These are phyloP conservation scores for Hemerocallis citrina DNA, from an alignment of 106 monocot genomes.

Conservation along the genomic window DNA sequence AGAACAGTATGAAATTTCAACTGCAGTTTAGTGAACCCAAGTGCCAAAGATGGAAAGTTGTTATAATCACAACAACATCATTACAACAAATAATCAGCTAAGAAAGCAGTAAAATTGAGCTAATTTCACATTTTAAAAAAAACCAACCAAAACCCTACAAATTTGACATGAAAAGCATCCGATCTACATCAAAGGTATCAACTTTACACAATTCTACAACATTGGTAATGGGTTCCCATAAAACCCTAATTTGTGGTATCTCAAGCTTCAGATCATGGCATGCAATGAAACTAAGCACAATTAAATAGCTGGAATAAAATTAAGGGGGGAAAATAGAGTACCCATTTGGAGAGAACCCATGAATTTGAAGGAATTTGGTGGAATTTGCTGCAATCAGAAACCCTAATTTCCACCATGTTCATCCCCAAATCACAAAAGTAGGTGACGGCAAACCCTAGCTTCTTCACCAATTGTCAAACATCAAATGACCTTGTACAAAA, in stretches of 20 bases:
- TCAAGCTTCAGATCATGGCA: constrained; percentile 1
- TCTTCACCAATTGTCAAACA: no score
- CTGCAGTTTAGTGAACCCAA: neutral
- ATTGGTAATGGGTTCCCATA: neutral
- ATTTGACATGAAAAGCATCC: constrained; percentile 4
- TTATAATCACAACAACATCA: neutral
- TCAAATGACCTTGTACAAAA: neutral
- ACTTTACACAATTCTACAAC: neutral
- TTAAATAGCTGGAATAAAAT: neutral
- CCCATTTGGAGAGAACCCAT: neutral
- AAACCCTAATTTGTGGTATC: constrained; percentile 1
- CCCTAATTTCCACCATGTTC: constrained; percentile 7
- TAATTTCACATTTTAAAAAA: neutral
- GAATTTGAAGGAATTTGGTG: constrained; percentile 2
- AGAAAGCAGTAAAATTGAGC: neutral
- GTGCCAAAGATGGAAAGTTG: neutral
- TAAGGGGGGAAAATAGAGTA: neutral
- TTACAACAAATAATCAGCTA: neutral
- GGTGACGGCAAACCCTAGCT: constrained; percentile 4
- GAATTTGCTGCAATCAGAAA: neutral
- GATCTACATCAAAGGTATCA: neutral
- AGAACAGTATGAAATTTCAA: neutral
- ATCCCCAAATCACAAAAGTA: constrained; percentile 1
- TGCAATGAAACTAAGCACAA: neutral
- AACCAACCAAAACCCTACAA: constrained; percentile 1